phyloP scores from a whole-genome alignment of 805 yeast genomes.

The Suhomyces vadensis region DNA sequence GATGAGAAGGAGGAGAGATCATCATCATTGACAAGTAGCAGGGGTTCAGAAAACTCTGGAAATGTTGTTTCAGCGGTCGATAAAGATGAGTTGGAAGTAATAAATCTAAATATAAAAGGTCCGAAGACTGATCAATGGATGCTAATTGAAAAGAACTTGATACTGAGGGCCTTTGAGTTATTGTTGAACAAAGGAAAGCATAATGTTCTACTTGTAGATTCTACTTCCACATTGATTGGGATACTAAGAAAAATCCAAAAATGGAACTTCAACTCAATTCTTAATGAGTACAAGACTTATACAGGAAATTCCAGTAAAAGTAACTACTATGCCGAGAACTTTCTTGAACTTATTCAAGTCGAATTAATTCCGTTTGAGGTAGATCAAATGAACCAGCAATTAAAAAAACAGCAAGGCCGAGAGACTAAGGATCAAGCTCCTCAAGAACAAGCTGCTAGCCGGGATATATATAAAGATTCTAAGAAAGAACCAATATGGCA shows the following conservation, averaged over 20 bases:
- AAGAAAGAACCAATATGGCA: background rate
- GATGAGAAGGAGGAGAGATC: constrained; percentile 14
- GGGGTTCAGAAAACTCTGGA: constrained; percentile 8
- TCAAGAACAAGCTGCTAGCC: background rate
- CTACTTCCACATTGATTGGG: constrained; percentile 78
- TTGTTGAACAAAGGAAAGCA: constrained; percentile 63
- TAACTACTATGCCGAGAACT: constrained; percentile 79
- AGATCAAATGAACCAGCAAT: constrained; percentile 28
- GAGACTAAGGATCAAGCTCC: constrained; percentile 3
- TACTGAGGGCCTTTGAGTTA: constrained; percentile 65
- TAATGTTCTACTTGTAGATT: constrained; percentile 75
- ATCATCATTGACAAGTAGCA: constrained; percentile 10
- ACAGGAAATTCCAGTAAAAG: constrained; percentile 62
- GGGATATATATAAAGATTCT: background rate
- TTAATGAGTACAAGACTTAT: constrained; percentile 81
- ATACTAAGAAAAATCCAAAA: constrained; percentile 78
- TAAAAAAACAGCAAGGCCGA: constrained; percentile 15
- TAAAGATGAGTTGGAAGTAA: constrained; percentile 21
- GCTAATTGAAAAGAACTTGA: constrained; percentile 66
- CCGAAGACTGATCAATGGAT: constrained; percentile 64
- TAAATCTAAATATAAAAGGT: constrained; percentile 21
- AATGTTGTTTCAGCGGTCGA: constrained; percentile 1
- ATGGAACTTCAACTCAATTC: constrained; percentile 84
- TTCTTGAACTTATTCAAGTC: constrained; percentile 69
- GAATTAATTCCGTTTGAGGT: constrained; percentile 47